A percentile compares a stretch with the other conserved stretches of the same genome.
phyloP scores from a whole-genome alignment of 2,329 filamentous ascomycete genomes.

The Fusarium stilboides region DNA sequence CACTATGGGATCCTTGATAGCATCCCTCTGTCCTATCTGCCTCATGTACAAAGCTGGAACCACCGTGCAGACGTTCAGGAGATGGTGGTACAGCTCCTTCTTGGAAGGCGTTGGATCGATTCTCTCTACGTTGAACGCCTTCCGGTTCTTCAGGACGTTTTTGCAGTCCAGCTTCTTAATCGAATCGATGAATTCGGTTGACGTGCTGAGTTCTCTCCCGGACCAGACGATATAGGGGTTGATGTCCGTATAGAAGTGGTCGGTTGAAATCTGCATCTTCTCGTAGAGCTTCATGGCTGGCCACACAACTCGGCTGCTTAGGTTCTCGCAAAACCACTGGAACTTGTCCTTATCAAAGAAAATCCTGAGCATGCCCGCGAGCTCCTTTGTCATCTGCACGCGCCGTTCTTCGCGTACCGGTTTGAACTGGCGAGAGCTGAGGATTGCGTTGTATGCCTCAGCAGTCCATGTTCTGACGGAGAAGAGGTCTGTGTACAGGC shows the following conservation, averaged over 20 bases:
- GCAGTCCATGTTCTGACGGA: slow-evolving; percentile 57
- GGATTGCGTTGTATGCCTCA: slow-evolving; percentile 56
- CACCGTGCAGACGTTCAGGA: slow-evolving; percentile 55
- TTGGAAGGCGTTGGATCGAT: slow-evolving; percentile 52
- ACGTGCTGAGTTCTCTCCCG: slow-evolving; percentile 44
- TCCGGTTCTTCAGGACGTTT: slow-evolving; percentile 57
- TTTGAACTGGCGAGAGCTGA: slow-evolving; percentile 52
- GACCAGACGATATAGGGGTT: slow-evolving; percentile 52
- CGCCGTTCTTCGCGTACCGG: slow-evolving; percentile 44
- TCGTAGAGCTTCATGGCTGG: slow-evolving; percentile 58
- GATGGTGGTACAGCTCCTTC: slow-evolving; percentile 52
- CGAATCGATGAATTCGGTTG: slow-evolving; percentile 53
- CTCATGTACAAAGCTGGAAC: slow-evolving; percentile 57
- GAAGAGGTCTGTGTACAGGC: slow-evolving; percentile 52
- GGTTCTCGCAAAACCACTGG: slow-evolving; percentile 42
- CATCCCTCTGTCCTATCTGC: slow-evolving; percentile 54
- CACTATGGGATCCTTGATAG: slow-evolving; percentile 53
- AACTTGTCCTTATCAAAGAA: slow-evolving; percentile 50
- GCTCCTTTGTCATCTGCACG: slow-evolving; percentile 49
- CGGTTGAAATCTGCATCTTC: slow-evolving; percentile 57
- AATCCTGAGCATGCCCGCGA: slow-evolving; percentile 49
- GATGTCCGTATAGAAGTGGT: slow-evolving; percentile 57
- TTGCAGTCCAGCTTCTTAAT: slow-evolving; percentile 54
- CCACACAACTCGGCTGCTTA: slow-evolving; percentile 51
- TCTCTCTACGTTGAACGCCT: slow-evolving; percentile 53